These are phyloP conservation scores for Boletus huronensis DNA, from an alignment of 768 basidiomycete species.

Conservation along the genomic window DNA sequence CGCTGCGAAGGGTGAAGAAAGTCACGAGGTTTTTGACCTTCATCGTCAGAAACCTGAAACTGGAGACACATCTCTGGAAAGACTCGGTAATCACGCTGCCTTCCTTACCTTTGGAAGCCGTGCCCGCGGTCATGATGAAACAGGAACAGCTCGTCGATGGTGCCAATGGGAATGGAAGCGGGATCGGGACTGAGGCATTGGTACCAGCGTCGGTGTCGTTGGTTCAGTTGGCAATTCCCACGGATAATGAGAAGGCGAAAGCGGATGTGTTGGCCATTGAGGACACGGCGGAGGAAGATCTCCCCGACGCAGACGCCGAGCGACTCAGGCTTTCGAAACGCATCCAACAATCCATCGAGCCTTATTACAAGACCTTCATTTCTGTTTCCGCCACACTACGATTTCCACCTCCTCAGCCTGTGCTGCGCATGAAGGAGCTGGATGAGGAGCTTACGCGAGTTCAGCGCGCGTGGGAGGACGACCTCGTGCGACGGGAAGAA, in stretches of 20 bases:
- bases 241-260: constrained; percentile 16
- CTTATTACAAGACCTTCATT: constrained; percentile 82
- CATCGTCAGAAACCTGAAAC: constrained; percentile 88
- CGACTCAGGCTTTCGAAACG: constrained; percentile 66
- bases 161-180: constrained; percentile 23
- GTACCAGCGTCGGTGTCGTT: constrained; percentile 26
- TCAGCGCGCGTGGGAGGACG: constrained; percentile 83
- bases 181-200: constrained; percentile 8
- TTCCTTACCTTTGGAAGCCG: constrained; percentile 60
- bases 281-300: constrained; percentile 39
- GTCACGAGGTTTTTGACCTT: constrained; percentile 90
- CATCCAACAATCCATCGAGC: constrained; percentile 78
- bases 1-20: constrained; percentile 81
- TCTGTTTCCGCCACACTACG: constrained; percentile 91
- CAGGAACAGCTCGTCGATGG: constrained; percentile 25
- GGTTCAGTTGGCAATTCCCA: constrained; percentile 19
- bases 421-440: constrained; percentile 83
- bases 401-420: constrained; percentile 88
- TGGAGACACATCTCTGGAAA: constrained; percentile 94
- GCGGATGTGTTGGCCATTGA: constrained; percentile 17
- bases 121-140: constrained; percentile 39
- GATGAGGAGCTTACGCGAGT: constrained; percentile 71
- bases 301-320: constrained; percentile 71
- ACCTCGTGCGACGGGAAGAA: constrained; percentile 75
- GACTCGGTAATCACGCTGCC: constrained; percentile 79